A percentile compares a stretch with the other conserved stretches of the same genome.
Evolutionary conservation across 2,329 filamentous ascomycete species (phyloP).

Genomic region (Aulographum hederae): DNA sequence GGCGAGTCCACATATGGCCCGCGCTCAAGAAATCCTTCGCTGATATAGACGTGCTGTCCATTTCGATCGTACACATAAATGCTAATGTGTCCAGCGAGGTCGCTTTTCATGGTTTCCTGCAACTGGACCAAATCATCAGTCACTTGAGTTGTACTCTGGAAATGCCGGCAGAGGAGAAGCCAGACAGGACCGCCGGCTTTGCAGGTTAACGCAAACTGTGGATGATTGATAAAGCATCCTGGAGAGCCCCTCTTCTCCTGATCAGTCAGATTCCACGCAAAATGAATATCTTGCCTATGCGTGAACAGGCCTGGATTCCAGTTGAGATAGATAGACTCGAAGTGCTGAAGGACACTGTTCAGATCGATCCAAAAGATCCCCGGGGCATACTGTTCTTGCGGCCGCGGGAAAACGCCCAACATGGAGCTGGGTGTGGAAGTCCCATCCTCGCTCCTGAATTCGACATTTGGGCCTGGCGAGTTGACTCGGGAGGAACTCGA

Average conservation of each 20-base stretch:
- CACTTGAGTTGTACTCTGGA: conserved; percentile 37
- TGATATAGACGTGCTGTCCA: conserved; percentile 56
- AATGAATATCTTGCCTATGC: conserved; percentile 74
- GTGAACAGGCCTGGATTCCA: conserved; percentile 83
- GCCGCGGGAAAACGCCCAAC: no score
- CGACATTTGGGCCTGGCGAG: background rate
- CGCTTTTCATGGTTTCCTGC: conserved; percentile 7
- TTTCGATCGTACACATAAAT: conserved; percentile 60
- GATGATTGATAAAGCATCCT: conserved; percentile 53
- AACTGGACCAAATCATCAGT: conserved; percentile 26
- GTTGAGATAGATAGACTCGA: conserved; percentile 91
- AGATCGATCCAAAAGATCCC: conserved; percentile 92
- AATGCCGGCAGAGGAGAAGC: conserved; percentile 76
- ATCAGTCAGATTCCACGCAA: conserved; percentile 55
- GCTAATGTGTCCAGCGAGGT: conserved; percentile 59
- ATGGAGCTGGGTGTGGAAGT: no score
- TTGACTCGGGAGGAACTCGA: no score
- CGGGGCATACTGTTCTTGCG: conserved; percentile 25
- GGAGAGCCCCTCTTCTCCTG: conserved; percentile 37
- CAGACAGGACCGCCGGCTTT: conserved; percentile 47
- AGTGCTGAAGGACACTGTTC: conserved; percentile 75
- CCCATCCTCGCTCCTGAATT: background rate
- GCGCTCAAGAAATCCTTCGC: conserved; percentile 51
- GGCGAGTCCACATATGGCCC: conserved; percentile 88
- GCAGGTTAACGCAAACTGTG: conserved; percentile 38